These are phyloP conservation scores for Conringia planisiliqua DNA, from an alignment of 345 rosid species.

Conservation along the genomic window DNA sequence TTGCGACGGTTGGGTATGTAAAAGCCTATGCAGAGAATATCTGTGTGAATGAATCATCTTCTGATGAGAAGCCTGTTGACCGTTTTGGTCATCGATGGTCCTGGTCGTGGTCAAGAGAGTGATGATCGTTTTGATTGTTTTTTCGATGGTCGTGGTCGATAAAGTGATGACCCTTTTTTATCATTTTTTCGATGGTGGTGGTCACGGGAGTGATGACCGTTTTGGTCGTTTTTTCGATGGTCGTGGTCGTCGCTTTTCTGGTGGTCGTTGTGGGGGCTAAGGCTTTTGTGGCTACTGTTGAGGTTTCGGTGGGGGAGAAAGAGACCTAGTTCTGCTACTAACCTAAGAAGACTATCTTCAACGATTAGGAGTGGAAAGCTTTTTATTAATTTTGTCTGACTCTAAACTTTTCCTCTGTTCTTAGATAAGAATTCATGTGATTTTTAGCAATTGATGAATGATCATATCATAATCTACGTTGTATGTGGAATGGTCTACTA, in stretches of 20 bases:
- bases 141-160: too few species aligned
- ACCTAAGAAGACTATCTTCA: not conserved
- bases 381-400: not conserved
- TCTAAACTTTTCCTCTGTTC: too few species aligned
- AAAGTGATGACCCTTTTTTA: too few species aligned
- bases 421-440: too few species aligned
- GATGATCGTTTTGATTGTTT: too few species aligned
- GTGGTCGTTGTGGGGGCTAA: not conserved
- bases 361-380: not conserved
- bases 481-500: too few species aligned
- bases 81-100: too few species aligned
- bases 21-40: not conserved
- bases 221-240: not conserved
- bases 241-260: not conserved
- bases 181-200: not conserved
- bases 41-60: not conserved
- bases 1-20: not conserved
- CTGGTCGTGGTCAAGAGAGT: too few species aligned
- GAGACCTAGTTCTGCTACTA: not conserved
- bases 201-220: not conserved
- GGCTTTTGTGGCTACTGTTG: not conserved
- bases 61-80: not conserved
- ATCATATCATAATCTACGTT: too few species aligned
- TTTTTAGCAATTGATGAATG: too few species aligned
- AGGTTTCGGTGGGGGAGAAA: not conserved